These are phyloP conservation scores for Tetrapisispora pingtungensis DNA, from an alignment of 805 yeast species.

Conservation along the genomic window DNA sequence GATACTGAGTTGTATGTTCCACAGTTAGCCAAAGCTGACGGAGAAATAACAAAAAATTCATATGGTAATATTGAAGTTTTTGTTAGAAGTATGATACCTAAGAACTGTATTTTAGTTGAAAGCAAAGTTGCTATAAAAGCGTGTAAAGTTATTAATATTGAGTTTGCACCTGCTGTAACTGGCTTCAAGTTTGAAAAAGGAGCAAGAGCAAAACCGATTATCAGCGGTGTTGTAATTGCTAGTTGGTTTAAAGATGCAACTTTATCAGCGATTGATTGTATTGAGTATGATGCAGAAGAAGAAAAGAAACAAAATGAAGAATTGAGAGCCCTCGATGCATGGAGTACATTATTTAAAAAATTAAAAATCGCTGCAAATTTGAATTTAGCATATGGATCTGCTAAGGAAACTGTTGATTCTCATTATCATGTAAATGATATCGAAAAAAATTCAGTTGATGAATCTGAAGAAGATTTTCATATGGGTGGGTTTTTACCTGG, in stretches of 20 bases:
- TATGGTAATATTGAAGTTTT: slow-evolving; percentile 81
- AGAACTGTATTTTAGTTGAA: slow-evolving; percentile 55
- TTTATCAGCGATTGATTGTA: slow-evolving; percentile 21
- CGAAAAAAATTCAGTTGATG: no score
- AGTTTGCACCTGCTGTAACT: slow-evolving; percentile 78
- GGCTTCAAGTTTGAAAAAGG: slow-evolving; percentile 65
- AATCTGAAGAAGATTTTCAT: no score
- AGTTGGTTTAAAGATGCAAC: slow-evolving; percentile 36
- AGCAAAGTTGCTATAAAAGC: slow-evolving; percentile 54
- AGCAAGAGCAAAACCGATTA: slow-evolving; percentile 46
- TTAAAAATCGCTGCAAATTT: slow-evolving; percentile 30
- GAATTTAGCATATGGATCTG: slow-evolving; percentile 37
- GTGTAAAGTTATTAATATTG: slow-evolving; percentile 58
- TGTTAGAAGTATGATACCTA: slow-evolving; percentile 71
- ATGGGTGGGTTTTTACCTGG: no score
- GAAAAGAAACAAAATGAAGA: slow-evolving; percentile 37
- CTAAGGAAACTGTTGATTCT: slow-evolving; percentile 3
- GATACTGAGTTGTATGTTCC: slow-evolving; percentile 71
- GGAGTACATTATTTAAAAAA: slow-evolving; percentile 29
- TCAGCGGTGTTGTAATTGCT: slow-evolving; percentile 71
- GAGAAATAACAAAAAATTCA: slow-evolving; percentile 61
- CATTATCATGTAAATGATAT: no score
- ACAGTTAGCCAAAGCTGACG: slow-evolving; percentile 49
- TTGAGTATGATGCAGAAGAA: slow-evolving; percentile 23
- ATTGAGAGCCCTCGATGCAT: slow-evolving; percentile 35